A percentile compares a stretch with the other conserved stretches of the same genome.
These are phyloP conservation scores for Pulveroboletus sp. DNA, from an alignment of 768 basidiomycete genomes.

Conservation along the genomic window DNA sequence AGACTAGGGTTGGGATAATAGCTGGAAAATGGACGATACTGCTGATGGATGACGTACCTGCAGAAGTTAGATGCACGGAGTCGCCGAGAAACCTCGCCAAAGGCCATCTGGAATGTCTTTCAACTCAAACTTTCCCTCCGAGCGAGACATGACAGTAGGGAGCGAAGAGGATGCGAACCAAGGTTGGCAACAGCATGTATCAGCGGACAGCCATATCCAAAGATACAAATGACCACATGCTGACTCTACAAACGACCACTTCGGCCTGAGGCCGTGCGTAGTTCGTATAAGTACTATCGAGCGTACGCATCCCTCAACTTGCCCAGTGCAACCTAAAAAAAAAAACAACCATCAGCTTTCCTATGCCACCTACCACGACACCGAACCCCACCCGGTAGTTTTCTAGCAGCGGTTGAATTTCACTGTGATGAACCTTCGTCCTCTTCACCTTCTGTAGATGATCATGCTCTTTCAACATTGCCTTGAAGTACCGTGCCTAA, in stretches of 20 bases:
- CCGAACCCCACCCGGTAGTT: conserved; percentile 69
- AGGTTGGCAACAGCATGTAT: neutral
- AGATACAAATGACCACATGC: neutral
- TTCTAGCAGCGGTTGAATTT: conserved; percentile 50
- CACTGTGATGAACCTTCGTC: conserved; percentile 59
- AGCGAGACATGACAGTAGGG: conserved; percentile 1
- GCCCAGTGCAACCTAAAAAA: conserved; percentile 27
- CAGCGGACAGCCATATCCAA: neutral
- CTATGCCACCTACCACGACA: neutral
- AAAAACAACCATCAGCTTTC: conserved; percentile 5
- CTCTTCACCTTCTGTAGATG: conserved; percentile 71
- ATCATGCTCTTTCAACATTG: conserved; percentile 68
- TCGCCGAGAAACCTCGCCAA: no score
- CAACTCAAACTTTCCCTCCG: neutral
- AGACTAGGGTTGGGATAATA: conserved; percentile 3
- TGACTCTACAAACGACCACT: neutral
- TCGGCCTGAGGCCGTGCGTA: neutral
- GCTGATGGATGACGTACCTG: neutral
- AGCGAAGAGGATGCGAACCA: neutral
- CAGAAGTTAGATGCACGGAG: neutral
- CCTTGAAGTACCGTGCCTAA: conserved; percentile 86
- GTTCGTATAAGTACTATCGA: conserved; percentile 11
- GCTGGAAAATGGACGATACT: neutral
- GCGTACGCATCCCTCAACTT: conserved; percentile 27
- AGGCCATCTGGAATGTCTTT: neutral